phyloP scores from a whole-genome alignment of 306 rosid species.

The Erythrophleum fordii region DNA sequence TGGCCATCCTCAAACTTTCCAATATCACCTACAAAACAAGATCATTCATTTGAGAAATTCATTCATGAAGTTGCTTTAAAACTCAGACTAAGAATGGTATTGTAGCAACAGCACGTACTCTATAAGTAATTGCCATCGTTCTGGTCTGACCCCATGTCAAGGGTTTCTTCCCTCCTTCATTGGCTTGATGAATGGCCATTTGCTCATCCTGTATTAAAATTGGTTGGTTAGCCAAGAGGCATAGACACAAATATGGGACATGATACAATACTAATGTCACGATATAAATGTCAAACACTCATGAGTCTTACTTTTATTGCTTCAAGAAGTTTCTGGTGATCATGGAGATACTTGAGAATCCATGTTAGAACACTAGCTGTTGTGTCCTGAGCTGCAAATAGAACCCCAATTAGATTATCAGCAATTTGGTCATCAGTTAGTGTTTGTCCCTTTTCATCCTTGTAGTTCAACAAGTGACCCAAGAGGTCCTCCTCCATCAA shows the following conservation, averaged over 20 bases:
- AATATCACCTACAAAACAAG: slow-evolving; percentile 65
- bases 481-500: slow-evolving; percentile 59
- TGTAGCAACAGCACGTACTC: slow-evolving; percentile 39
- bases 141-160: slow-evolving; percentile 81
- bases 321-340: slow-evolving; percentile 75
- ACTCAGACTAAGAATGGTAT: background rate
- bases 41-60: slow-evolving; percentile 22
- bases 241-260: background rate
- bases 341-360: slow-evolving; percentile 90
- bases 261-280: background rate
- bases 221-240: slow-evolving; percentile 29
- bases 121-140: slow-evolving; percentile 62
- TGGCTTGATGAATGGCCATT: slow-evolving; percentile 58
- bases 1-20: slow-evolving; percentile 90
- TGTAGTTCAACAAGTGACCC: slow-evolving; percentile 67
- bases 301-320: slow-evolving; percentile 55
- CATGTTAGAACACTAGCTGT: slow-evolving; percentile 90
- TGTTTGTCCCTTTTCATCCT: slow-evolving; percentile 56
- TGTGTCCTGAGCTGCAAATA: slow-evolving; percentile 96
- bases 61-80: background rate
- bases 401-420: slow-evolving; percentile 85
- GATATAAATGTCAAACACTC: background rate
- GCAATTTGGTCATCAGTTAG: slow-evolving; percentile 72
- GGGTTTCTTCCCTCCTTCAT: slow-evolving; percentile 60
- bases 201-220: slow-evolving; percentile 70